Evolutionary conservation across 495 filamentous ascomycete genomes (phyloP).

Genomic region (Rhypophila decipiens): DNA sequence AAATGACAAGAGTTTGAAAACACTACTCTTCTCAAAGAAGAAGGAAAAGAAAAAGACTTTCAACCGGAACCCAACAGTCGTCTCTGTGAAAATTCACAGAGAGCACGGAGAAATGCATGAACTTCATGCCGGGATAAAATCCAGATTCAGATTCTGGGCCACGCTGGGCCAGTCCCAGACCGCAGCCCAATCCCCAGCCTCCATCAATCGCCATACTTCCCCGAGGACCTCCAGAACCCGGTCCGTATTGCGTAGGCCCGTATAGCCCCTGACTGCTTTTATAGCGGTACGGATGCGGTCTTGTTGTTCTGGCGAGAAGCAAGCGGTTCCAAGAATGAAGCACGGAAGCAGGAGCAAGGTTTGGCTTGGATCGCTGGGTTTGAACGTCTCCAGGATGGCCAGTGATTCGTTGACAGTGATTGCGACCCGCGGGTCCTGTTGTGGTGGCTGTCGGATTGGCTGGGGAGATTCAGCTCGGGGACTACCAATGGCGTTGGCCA

Average conservation of each 20-base stretch:
- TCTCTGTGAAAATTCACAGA: too few species aligned
- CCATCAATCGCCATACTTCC: conserved; percentile 79
- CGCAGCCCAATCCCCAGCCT: conserved; percentile 59
- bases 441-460: conserved; percentile 31
- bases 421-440: conserved; percentile 56
- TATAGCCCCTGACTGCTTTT: conserved; percentile 65
- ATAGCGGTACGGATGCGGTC: conserved; percentile 65
- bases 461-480: conserved; percentile 43
- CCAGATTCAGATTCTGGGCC: conserved; percentile 66
- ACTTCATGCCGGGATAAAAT: conserved; percentile 60
- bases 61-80: too few species aligned
- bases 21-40: too few species aligned
- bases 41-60: too few species aligned
- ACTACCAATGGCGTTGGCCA: not conserved
- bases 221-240: conserved; percentile 69
- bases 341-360: conserved; percentile 83
- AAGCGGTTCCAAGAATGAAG: conserved; percentile 82
- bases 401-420: conserved; percentile 76
- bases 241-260: conserved; percentile 73
- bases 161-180: conserved; percentile 90
- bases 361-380: conserved; percentile 50
- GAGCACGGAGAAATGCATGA: too few species aligned
- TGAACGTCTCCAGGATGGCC: conserved; percentile 54
- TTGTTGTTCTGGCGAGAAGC: conserved; percentile 63
- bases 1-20: too few species aligned